Conservation (phyloP, 352 stramenopile species). For the Phytopythium delawarense region DNA sequence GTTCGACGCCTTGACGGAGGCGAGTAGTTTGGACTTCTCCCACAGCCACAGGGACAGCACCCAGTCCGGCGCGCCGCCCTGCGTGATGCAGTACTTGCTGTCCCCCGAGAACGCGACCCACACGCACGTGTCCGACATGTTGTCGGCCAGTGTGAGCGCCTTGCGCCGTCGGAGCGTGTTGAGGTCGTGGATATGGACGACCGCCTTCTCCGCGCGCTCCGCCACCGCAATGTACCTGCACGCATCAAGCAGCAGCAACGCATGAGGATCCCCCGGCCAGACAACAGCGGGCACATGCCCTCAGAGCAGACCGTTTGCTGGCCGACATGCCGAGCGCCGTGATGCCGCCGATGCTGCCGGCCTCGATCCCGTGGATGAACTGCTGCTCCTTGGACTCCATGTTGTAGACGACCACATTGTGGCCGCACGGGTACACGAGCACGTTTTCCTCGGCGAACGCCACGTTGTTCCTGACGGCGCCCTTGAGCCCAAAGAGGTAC, state of each 20-base stretch:
- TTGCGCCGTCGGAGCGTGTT: conserved; percentile 83
- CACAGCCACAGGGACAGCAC: conserved; percentile 88
- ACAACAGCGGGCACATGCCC: background rate
- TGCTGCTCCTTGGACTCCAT: conserved; percentile 89
- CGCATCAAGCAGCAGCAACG: background rate
- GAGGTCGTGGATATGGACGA: conserved; percentile 91
- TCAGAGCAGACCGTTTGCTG: conserved; percentile 44
- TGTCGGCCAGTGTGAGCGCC: conserved; percentile 75
- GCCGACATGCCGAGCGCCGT: conserved; percentile 78
- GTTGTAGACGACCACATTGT: conserved; percentile 88
- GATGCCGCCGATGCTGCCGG: conserved; percentile 63
- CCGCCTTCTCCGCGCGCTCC: conserved; percentile 73
- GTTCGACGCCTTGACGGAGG: conserved; percentile 68
- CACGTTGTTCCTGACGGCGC: conserved; percentile 74
- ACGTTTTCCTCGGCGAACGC: conserved; percentile 83
- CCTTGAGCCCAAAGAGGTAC: conserved; percentile 86
- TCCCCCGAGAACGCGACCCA: conserved; percentile 89
- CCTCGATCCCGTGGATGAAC: conserved; percentile 87
- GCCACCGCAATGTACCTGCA: conserved; percentile 81
- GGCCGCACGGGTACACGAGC: conserved; percentile 84
- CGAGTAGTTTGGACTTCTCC: conserved; percentile 90
- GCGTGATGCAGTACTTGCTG: conserved; percentile 88
- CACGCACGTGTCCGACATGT: conserved; percentile 71
- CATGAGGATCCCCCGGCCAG: background rate
- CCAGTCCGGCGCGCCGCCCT: conserved; percentile 89